Base-by-base conservation (phyloP, 768 basidiomycete genomes). In the Gloeophyllum trabeum region DNA sequence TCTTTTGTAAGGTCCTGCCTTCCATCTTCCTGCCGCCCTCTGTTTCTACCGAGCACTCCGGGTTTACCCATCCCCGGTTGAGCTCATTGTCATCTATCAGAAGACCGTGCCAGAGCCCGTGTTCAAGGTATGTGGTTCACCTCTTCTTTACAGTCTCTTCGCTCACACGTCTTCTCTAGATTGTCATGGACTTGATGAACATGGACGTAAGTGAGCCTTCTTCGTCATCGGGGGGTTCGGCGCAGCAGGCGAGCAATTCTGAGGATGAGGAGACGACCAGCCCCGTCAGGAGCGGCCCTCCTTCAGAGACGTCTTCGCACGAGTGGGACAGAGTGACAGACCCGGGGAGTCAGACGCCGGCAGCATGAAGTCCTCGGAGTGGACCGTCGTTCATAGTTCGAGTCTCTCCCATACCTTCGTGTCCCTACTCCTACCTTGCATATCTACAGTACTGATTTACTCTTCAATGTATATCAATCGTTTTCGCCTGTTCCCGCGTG, bases 61-160 rank as follows among this genome's bases (percentile, higher is more conserved):
- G 42, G 91, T 96, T 25, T 99, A 99, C 65, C 96, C 96, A 39
- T 79, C 86, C 23, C 90, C 93, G 1, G 78, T 90, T 24, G 96
- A 98, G 61, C 76, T 98, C 51, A 83, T 99, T 53, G 77, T 84
- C 60, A 93, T 98, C 47, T 94, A 96, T 55, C 81, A 97, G 64
- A 84, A 85, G 63, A 92, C 90, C 24, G 78, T 94, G 23, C 85
- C 89, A 2, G 72, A 75, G 21, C 70, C 79, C 26, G 67, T 91
- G 39, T 89, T 90, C 66, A 84, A 88, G 66, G 82, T 81, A 43
- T 24, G 64, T 60, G 6, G 10, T 18, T 3, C 6, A 10, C 19
- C 20, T 24, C 12, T 23, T 13, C 13, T 19, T 10, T 19, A 26
- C 24, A 35, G n/a, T 18, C n/a, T 36, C 39, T 32, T 19, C 21